A percentile compares a stretch with the other conserved stretches of the same genome.
These are phyloP conservation scores for Vigna mungo DNA, from an alignment of 306 rosid species.

Conservation along the genomic window DNA sequence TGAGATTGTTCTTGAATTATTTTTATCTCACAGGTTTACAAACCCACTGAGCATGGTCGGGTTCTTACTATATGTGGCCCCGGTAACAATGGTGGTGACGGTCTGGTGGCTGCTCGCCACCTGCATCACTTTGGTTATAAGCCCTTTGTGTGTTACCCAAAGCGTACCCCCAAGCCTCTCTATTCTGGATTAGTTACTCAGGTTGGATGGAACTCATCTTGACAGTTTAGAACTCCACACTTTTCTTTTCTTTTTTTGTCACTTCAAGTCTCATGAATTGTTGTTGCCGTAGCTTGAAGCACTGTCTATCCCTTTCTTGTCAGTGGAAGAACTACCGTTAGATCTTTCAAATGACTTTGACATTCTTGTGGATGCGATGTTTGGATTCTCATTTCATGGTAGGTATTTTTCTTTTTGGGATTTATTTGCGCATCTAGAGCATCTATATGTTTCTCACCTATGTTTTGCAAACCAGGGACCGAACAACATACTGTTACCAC, in stretches of 20 bases:
- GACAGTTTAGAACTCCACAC: constrained; percentile 17
- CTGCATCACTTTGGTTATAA: constrained; percentile 87
- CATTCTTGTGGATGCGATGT: constrained; percentile 82
- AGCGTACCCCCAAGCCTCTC: constrained; percentile 85
- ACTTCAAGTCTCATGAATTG: constrained; percentile 46
- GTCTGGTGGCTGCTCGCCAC: constrained; percentile 96
- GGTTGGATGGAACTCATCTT: constrained; percentile 52
- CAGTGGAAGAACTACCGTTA: constrained; percentile 75
- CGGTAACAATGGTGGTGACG: constrained; percentile 98
- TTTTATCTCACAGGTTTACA: constrained; percentile 67
- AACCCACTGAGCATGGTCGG: constrained; percentile 65
- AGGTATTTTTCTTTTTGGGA: constrained; percentile 31
- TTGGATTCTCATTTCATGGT: constrained; percentile 98
- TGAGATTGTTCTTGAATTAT: constrained; percentile 28
- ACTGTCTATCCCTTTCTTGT: constrained; percentile 78
- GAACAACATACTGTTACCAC: not conserved
- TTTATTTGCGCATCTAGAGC: not conserved
- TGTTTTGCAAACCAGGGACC: constrained; percentile 19
- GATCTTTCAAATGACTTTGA: constrained; percentile 79
- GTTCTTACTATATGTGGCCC: constrained; percentile 94
- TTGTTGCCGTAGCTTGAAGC: constrained; percentile 80
- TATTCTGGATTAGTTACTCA: constrained; percentile 91
- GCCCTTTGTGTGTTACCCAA: constrained; percentile 80
- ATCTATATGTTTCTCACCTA: constrained; percentile 8
- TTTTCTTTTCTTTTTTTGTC: constrained; percentile 9